Base-by-base conservation (phyloP, 73 alveolate genomes). In the Symbiodinium natans region DNA sequence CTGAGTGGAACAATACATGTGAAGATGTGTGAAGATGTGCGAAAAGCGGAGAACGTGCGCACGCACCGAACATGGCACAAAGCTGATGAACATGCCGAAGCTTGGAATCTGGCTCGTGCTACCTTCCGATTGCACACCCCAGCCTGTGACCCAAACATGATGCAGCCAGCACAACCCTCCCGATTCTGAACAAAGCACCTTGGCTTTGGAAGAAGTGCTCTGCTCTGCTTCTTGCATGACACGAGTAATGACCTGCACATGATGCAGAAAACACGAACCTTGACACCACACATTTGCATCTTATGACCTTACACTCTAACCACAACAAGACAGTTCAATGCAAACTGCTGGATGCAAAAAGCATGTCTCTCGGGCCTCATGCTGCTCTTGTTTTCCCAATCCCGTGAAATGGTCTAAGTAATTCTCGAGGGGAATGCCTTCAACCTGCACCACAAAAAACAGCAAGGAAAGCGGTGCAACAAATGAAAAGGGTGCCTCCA, bases 61-160 rank as follows among this genome's bases (percentile, higher is more conserved):
- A 29, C 17, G 17, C 27, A 21, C 17, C 75, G 31, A 56, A 29
- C 54, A 31, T 31, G 36, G 48, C 29, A 19, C 15, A 9, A 23
- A 34, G 29, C 4, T 23, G 9, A 21, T 36, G 8, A 13, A 75
- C 86, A n/a, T 13, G 17, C 29, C n/a, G 21, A 7, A 34, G 41
- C 87, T 77, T 13, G 83, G 94, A 23, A 7, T 43, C 83, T 42
- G 23, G 73, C 94, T 5, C 94, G 94, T 34, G 94, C 94, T 83
- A 86, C 83, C 83, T 86, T 86, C 41, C 94, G 94, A 31, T 46
- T 86, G 59, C 94, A 86, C 52, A 86, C 94, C 25, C 94, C 94
- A 19, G 83, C 94, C 94, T 86, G 31, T 11, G 0, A 21, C 39
- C 39, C n/a, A 33, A 15, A 33, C 83, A 77, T 34, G 54, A 29